These are phyloP conservation scores for Amoebophrya sp. DNA, from an alignment of 169 alveolate species.

Conservation along the genomic window DNA sequence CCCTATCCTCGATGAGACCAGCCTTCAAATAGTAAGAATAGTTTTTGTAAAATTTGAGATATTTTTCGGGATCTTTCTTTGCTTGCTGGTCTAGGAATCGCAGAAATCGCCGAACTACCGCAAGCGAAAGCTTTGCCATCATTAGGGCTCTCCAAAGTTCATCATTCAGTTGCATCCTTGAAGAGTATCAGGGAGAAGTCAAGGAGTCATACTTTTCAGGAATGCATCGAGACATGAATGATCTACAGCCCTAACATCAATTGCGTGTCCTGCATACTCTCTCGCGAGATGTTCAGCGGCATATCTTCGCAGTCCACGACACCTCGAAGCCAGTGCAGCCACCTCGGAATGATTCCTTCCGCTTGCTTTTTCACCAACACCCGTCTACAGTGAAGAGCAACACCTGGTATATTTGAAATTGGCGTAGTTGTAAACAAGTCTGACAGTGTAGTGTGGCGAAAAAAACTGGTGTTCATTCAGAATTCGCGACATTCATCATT, in stretches of 20 bases:
- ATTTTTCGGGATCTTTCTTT: slow-evolving; percentile 66
- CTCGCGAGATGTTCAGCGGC: slow-evolving; percentile 92
- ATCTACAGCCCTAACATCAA: not conserved
- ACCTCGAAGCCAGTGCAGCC: slow-evolving; percentile 91
- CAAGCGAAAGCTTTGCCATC: slow-evolving; percentile 76
- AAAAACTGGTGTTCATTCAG: not conserved
- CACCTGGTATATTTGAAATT: slow-evolving; percentile 47
- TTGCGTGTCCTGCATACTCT: slow-evolving; percentile 75
- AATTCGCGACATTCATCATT: too few relatives aligned
- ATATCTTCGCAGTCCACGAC: slow-evolving; percentile 96
- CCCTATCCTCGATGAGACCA: slow-evolving; percentile 66
- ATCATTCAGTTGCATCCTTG: too few relatives aligned
- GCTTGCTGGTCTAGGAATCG: slow-evolving; percentile 73
- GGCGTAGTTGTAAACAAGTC: not conserved
- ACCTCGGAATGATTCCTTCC: slow-evolving; percentile 81
- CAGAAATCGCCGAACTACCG: slow-evolving; percentile 78
- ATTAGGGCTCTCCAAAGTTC: slow-evolving; percentile 60
- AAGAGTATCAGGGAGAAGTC: too few relatives aligned
- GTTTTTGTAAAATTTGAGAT: slow-evolving; percentile 65
- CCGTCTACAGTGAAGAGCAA: slow-evolving; percentile 73
- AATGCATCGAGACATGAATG: not conserved
- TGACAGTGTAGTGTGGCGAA: not conserved
- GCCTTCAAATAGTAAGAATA: slow-evolving; percentile 71
- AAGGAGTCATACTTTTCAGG: not conserved
- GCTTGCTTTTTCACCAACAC: slow-evolving; percentile 86